Percentiles rank a stretch among this genome's conserved stretches.
phyloP scores from a whole-genome alignment of 352 stramenopile genomes.

The Pythium angustatum region DNA sequence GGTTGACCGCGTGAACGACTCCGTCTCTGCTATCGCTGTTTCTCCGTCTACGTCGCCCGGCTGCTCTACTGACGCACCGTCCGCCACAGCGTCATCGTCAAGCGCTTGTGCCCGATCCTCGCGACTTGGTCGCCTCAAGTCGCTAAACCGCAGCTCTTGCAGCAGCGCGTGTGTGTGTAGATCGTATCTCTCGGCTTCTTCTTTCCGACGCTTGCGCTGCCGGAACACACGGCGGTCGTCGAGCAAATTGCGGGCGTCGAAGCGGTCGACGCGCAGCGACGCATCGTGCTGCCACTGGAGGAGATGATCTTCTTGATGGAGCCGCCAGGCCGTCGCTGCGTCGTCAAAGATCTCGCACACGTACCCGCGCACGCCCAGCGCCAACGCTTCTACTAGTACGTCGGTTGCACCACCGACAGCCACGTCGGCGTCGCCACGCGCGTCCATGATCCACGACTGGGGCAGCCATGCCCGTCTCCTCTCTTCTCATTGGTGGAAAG shows the following conservation, averaged over 20 bases:
- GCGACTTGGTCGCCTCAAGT: neutral
- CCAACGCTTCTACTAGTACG: conserved; percentile 32
- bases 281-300: conserved; percentile 49
- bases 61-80: no score
- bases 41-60: neutral
- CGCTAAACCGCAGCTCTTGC: conserved; percentile 16
- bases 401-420: no score
- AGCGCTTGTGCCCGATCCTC: neutral
- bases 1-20: neutral
- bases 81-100: neutral
- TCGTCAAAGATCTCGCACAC: conserved; percentile 55
- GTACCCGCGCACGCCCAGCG: conserved; percentile 52
- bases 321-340: conserved; percentile 39
- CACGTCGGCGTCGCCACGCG: neutral
- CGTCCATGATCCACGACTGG: neutral
- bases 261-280: conserved; percentile 54
- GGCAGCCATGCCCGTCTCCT: neutral
- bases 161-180: neutral
- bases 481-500: conserved; percentile 3
- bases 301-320: conserved; percentile 59
- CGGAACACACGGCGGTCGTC: conserved; percentile 49
- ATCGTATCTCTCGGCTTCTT: neutral
- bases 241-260: conserved; percentile 64
- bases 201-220: conserved; percentile 31
- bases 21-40: neutral